A percentile compares a stretch with the other conserved stretches of the same genome.
phyloP scores from a whole-genome alignment of 176 grass and related monocot genomes.

The Cocos nucifera region DNA sequence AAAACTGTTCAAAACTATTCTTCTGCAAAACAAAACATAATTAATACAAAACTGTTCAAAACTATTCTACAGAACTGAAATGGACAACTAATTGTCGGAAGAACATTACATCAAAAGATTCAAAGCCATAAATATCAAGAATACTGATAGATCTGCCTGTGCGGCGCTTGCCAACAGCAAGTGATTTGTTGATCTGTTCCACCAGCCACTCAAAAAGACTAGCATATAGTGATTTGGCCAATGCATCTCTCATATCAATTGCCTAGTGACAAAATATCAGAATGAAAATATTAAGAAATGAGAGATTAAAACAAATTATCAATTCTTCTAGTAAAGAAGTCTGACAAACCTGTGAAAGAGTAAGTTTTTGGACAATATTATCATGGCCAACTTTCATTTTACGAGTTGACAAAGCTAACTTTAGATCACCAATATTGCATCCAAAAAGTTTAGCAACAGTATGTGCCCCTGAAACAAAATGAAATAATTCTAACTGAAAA shows the following conservation, averaged over 20 bases:
- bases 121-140: constrained; percentile 98
- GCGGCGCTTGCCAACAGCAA: constrained; percentile 71
- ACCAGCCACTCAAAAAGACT: constrained; percentile 95
- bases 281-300: constrained; percentile 2
- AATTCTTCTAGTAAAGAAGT: constrained; percentile 19
- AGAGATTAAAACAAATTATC: constrained; percentile 9
- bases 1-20: constrained; percentile 99
- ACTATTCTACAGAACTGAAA: constrained; percentile 32
- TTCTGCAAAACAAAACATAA: constrained; percentile 51
- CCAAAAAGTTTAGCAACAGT: constrained; percentile 85
- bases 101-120: constrained; percentile 77
- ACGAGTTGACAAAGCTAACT: constrained; percentile 67
- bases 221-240: constrained; percentile 91
- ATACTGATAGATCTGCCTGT: constrained; percentile 96
- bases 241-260: constrained; percentile 82
- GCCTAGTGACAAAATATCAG: constrained; percentile 52
- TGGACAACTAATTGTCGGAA: constrained; percentile 15
- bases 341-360: constrained; percentile 75
- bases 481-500: neutral
- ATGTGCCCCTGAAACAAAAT: constrained; percentile 55
- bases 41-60: constrained; percentile 99
- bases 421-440: constrained; percentile 71
- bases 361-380: constrained; percentile 97
- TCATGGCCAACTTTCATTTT: constrained; percentile 97
- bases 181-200: constrained; percentile 96